A percentile compares a stretch with the other conserved stretches of the same genome.
Evolutionary conservation across 2,329 filamentous ascomycete species (phyloP).

Genomic region (Alternaria brassicae): DNA sequence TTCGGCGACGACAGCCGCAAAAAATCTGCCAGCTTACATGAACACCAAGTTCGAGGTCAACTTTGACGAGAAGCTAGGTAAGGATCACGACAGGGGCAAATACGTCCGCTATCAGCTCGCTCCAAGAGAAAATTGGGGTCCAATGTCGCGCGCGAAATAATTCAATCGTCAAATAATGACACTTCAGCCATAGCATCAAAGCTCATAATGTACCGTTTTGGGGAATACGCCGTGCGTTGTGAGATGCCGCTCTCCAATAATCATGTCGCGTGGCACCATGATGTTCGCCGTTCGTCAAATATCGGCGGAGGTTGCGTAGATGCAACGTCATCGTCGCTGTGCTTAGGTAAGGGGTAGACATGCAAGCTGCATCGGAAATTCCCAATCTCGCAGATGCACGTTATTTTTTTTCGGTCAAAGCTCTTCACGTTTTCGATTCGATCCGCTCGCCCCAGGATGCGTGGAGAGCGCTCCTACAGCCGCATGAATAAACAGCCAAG

Average conservation of each 20-base stretch:
- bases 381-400: background rate
- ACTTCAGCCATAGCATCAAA: background rate
- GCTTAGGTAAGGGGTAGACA: conserved; percentile 2
- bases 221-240: background rate
- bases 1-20: conserved; percentile 2
- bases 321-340: conserved; percentile 10
- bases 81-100: conserved; percentile 68
- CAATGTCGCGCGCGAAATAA: conserved; percentile 66
- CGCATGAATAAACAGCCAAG: conserved; percentile 5
- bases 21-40: conserved; percentile 33
- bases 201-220: background rate
- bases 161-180: conserved; percentile 1
- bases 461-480: background rate
- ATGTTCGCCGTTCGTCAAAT: conserved; percentile 2
- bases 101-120: conserved; percentile 89
- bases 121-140: conserved; percentile 92
- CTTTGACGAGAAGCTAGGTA: conserved; percentile 83
- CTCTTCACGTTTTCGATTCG: background rate
- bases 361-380: conserved; percentile 1
- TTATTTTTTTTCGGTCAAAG: conserved; percentile 3
- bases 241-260: background rate
- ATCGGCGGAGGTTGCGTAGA: conserved; percentile 5
- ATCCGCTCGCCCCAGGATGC: background rate
- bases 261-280: conserved; percentile 3
- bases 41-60: conserved; percentile 63